Base-by-base conservation (phyloP, 768 basidiomycete genomes). In the Dictyophora rubrovolvata region DNA sequence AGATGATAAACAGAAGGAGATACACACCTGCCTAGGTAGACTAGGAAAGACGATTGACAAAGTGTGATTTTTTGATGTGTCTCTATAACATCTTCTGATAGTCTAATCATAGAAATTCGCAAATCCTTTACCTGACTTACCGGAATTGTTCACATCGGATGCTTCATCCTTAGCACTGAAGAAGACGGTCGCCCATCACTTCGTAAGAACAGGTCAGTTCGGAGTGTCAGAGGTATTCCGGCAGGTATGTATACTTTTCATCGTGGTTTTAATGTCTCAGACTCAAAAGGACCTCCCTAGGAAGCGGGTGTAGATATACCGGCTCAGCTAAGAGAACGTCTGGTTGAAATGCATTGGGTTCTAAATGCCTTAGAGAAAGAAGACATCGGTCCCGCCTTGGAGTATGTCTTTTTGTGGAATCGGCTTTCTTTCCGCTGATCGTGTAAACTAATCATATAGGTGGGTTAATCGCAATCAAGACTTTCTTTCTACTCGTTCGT, bases 1-100 rank as follows among this genome's bases (percentile, higher is more conserved):
- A 1, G 89, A 91, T 59, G 89, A 93, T 36, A 79, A 85, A 2
- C 85, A 93, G 75, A 97, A 94, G 70, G 93, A 93, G 64, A 78
- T 92, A 35, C 90, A 94, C 65, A 81, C 78, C 18, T 83, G 85
- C 1, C 71, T 96, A 9, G 80, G 84, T 23, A 82, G 82, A 63
- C 76, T 94, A 37, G 91, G 90, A 28, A 97, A 93, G 72, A 79
- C 84, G 0, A 70, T 97, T 68, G 95, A 98, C 68, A 98, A 96
- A 86, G 95, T 89, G 58, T 48, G 77, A 60, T 22, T 14, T 33
- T 18, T 1, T 56, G n/a, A 35, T 47, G 52, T 17, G 18, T 53
- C 20, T 14, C n/a, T 33, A 48, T 67, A 49, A 62, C 57, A 60
- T 46, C 55, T 23, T 60, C 36, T 42, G 57, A 52, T 53, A 52